Evolutionary conservation across 306 rosid species (phyloP).

Genomic region (Echinosophora koreensis): DNA sequence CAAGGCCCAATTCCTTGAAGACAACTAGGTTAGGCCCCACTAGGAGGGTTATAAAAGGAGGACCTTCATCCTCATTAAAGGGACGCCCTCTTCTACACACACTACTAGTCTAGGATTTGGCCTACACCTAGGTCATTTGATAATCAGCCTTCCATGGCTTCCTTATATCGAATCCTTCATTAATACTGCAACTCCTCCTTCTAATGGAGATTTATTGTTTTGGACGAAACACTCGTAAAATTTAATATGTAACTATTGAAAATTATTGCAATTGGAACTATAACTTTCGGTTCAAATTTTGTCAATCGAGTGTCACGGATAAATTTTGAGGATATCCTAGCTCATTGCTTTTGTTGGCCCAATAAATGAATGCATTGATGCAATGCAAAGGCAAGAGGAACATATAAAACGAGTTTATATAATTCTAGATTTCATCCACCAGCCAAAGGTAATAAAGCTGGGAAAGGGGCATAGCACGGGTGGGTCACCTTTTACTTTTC

Average conservation of each 20-base stretch:
- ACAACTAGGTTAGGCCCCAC: too few relatives aligned
- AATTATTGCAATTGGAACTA: neutral
- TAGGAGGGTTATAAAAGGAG: too few relatives aligned
- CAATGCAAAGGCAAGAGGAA: neutral
- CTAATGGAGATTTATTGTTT: too few relatives aligned
- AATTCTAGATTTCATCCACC: neutral
- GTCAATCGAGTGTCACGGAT: neutral
- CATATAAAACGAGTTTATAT: neutral
- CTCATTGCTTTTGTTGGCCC: conserved; percentile 11
- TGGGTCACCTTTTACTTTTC: conserved; percentile 56
- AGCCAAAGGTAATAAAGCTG: conserved; percentile 45
- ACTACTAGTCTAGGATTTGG: too few relatives aligned
- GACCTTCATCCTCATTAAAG: too few relatives aligned
- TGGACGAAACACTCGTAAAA: too few relatives aligned
- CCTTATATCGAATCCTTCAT: too few relatives aligned
- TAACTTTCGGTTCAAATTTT: neutral
- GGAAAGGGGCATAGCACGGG: conserved; percentile 50
- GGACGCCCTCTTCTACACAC: too few relatives aligned
- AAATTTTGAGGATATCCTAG: neutral
- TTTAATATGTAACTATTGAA: neutral
- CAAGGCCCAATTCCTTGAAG: too few relatives aligned
- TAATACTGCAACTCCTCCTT: too few relatives aligned
- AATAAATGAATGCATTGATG: neutral
- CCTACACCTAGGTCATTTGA: too few relatives aligned
- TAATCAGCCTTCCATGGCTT: too few relatives aligned